Evolutionary conservation across 441 rosid genomes (phyloP).

Genomic region (Arabidopsis lyrata): DNA sequence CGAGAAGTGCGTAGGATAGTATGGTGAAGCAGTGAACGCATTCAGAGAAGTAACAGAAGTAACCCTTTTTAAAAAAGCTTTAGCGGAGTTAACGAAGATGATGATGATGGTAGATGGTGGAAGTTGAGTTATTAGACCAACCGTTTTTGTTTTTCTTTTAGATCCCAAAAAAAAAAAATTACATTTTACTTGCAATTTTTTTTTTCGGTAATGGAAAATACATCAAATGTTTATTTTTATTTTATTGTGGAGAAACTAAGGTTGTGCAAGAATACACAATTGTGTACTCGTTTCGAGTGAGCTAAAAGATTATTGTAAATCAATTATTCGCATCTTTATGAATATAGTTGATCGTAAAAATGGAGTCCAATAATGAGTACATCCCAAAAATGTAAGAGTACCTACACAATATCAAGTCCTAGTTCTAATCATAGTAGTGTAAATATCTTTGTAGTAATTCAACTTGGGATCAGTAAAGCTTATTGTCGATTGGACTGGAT

Average conservation of each 20-base stretch:
- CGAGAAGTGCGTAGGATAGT: slow-evolving; percentile 29
- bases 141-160: slow-evolving; percentile 18
- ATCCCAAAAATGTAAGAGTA: not conserved
- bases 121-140: slow-evolving; percentile 25
- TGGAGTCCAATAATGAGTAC: not conserved
- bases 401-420: too few relatives aligned
- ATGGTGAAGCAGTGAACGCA: slow-evolving; percentile 14
- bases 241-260: not conserved
- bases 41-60: slow-evolving; percentile 28
- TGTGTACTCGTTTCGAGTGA: too few relatives aligned
- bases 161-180: not conserved
- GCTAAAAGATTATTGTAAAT: too few relatives aligned
- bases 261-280: not conserved
- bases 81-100: slow-evolving; percentile 59
- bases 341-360: too few relatives aligned
- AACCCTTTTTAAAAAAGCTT: slow-evolving; percentile 3
- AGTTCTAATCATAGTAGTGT: too few relatives aligned
- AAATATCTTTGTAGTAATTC: too few relatives aligned
- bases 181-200: too few relatives aligned
- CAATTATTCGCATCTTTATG: too few relatives aligned
- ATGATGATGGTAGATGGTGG: slow-evolving; percentile 28
- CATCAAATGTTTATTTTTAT: too few relatives aligned
- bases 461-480: too few relatives aligned
- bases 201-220: too few relatives aligned
- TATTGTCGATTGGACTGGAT: too few relatives aligned